Conservation (phyloP, 148 eudicot genomes). For the Drosera capensis region DNA sequence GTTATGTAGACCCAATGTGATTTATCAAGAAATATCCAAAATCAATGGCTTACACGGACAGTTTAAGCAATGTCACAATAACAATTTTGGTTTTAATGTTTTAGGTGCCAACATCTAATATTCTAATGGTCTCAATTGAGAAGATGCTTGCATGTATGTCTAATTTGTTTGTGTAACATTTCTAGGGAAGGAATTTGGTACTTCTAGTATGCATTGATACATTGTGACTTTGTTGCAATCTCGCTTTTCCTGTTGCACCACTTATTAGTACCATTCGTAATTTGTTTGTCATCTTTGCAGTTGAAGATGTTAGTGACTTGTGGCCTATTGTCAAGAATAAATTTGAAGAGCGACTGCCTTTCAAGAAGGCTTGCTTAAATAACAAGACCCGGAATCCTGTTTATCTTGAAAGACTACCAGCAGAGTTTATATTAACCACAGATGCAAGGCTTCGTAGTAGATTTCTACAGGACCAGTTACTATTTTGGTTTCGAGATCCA, state of each 20-base stretch:
- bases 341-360: conserved; percentile 65
- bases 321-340: conserved; percentile 71
- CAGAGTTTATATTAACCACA: conserved; percentile 77
- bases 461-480: conserved; percentile 68
- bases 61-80: too few species aligned
- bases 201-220: too few species aligned
- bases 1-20: too few species aligned
- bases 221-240: neutral
- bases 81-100: too few species aligned
- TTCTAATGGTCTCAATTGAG: too few species aligned
- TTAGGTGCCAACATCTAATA: too few species aligned
- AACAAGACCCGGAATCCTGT: conserved; percentile 90
- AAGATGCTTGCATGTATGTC: too few species aligned
- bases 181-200: too few species aligned
- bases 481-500: conserved; percentile 95
- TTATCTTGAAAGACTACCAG: conserved; percentile 57
- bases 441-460: conserved; percentile 92
- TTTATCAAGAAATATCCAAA: too few species aligned
- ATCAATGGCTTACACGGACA: too few species aligned
- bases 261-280: neutral
- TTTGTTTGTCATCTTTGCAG: conserved; percentile 22
- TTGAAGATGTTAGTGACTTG: conserved; percentile 92
- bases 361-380: conserved; percentile 54
- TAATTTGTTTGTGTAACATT: too few species aligned
- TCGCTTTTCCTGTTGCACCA: neutral